Conservation (phyloP, 23 red algal species). For the Rhodosorus marinus region DNA sequence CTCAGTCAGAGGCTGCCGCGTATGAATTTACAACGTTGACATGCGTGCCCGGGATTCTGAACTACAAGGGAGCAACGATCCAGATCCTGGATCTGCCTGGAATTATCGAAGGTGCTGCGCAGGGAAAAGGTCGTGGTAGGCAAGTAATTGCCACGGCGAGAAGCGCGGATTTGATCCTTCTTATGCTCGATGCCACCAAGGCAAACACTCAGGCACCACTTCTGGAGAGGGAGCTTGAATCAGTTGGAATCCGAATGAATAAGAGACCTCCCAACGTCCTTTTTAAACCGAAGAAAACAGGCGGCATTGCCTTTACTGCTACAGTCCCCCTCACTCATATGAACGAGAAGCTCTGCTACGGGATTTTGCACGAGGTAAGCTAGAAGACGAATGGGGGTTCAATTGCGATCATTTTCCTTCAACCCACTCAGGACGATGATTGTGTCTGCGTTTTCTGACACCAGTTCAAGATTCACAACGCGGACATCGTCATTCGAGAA, state of each 20-base stretch:
- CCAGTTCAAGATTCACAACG: conserved; percentile 85
- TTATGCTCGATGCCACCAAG: conserved; percentile 97
- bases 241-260: conserved; percentile 83
- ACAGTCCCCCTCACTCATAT: conserved; percentile 66
- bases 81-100: conserved; percentile 93
- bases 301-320: conserved; percentile 69
- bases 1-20: conserved; percentile 66
- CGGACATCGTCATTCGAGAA: conserved; percentile 73
- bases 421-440: conserved; percentile 59
- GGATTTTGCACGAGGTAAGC: conserved; percentile 69
- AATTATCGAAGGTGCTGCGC: conserved; percentile 84
- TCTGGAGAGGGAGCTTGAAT: conserved; percentile 72
- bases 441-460: conserved; percentile 46
- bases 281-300: conserved; percentile 56
- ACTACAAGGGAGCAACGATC: conserved; percentile 84
- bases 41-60: conserved; percentile 64
- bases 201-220: conserved; percentile 51
- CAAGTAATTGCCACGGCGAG: conserved; percentile 93
- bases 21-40: conserved; percentile 98
- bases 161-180: conserved; percentile 65
- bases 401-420: conserved; percentile 49
- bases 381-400: conserved; percentile 60
- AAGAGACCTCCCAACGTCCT: conserved; percentile 75
- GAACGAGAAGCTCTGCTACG: conserved; percentile 45
- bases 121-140: conserved; percentile 85